Evolutionary conservation across 169 alveolate species (phyloP), one percentile per base, ranked within the genome.

Genomic region (Babesia ovata): DNA sequence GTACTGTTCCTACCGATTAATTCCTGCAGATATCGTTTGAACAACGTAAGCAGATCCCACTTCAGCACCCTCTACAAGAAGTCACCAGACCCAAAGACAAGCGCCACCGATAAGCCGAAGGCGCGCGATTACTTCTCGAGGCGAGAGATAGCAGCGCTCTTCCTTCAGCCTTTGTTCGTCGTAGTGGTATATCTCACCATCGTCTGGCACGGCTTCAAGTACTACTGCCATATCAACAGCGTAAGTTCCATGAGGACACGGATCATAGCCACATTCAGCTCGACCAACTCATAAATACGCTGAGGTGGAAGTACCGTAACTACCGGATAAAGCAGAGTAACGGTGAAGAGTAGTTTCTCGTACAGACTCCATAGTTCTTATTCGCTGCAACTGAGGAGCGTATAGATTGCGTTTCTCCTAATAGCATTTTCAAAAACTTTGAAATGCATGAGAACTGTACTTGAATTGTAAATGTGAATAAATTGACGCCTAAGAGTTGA

Each of bases 191-290:
- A 83, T 42, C 22, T 83, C 19, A 12, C 63, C 9, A 8, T 66
- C 17, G 42, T 67, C 36, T 83, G 90, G 90, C 28, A 74, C 19
- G 39, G 74, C 59, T 57, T 83, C 75, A 73, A 83, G 71, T 83
- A 83, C 53, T 52, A 56, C 69, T 83, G 90, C 57, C 28, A 67
- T 29, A 44, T 83, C 48, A 45, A 60, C 9, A 50, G 79, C 48
- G 90, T 83, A 69, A 50, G 82, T 57, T 11, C 9, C 13, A 39
- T 0, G 42, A 17, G 33, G 10, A 12, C 44, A 66, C 21, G 10
- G 44, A 14, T 29, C 3, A 58, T 24, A 10, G 26, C 17, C 57
- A 12, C 14, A 13, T 33, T 26, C 63, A 81, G 88, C 24, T 72
- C 19, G 67, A 81, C 24, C 79, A 81, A 16, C 21, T 81, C 33